Conservation (phyloP, 208 protist genomes). For the Leishmania gerbilli region DNA sequence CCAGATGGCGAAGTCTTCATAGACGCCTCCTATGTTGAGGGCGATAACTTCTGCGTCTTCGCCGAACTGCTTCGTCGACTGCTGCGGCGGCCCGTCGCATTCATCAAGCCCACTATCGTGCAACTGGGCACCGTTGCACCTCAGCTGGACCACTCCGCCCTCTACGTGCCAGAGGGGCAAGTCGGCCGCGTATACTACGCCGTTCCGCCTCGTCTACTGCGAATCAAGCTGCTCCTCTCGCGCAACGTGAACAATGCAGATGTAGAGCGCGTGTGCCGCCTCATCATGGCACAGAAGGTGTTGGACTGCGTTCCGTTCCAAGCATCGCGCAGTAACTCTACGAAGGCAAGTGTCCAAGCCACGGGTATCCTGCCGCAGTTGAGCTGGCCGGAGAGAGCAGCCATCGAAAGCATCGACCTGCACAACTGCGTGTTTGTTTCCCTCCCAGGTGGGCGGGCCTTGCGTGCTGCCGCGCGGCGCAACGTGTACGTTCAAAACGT, state of each 20-base stretch:
- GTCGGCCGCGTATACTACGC: conserved; percentile 18
- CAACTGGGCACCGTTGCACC: neutral
- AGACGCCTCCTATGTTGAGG: conserved; percentile 28
- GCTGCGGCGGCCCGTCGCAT: conserved; percentile 13
- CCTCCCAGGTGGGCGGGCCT: conserved; percentile 35
- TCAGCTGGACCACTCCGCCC: neutral
- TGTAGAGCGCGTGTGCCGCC: conserved; percentile 20
- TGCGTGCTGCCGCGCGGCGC: conserved; percentile 35
- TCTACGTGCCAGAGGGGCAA: neutral
- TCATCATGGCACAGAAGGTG: conserved; percentile 23
- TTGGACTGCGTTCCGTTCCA: conserved; percentile 11
- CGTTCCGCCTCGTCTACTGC: conserved; percentile 24
- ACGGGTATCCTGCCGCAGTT: conserved; percentile 18
- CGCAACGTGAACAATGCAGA: conserved; percentile 31
- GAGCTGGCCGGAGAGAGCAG: conserved; percentile 30
- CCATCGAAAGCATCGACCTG: conserved; percentile 31
- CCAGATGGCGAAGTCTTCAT: conserved; percentile 33
- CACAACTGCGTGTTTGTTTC: conserved; percentile 35
- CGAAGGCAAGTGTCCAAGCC: neutral
- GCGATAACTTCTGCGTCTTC: conserved; percentile 36
- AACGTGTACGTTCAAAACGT: conserved; percentile 44
- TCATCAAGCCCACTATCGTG: conserved; percentile 15
- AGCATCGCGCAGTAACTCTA: neutral
- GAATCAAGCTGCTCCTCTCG: conserved; percentile 29
- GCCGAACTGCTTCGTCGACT: conserved; percentile 26